Base-by-base conservation (phyloP, 2,329 filamentous ascomycete genomes). In the Aspergillus ruber region DNA sequence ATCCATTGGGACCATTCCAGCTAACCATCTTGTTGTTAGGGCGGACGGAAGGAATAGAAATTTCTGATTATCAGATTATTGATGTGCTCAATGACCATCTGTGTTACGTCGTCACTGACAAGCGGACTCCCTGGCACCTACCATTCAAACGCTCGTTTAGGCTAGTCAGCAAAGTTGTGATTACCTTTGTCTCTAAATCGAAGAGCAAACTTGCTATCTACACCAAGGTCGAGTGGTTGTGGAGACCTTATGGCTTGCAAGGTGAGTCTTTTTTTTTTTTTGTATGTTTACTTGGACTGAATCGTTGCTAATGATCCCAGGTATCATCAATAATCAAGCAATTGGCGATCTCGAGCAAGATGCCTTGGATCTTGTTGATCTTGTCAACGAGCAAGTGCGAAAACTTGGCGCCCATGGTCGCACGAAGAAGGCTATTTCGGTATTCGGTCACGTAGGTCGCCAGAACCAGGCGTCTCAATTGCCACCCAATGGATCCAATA, bases 121-220 rank as follows among this genome's bases (percentile, higher is more conserved):
- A 77, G 47, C 81, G 81, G 52, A 77, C 76, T 0, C 81, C 82
- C 0, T 95, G 89, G 88, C 89, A 95, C 72, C 76, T 97, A 33
- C 93, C 93, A 10, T 84, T 90, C 63, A 82, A 85, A 45, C 77
- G 82, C 43, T 80, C 82, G 44, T 95, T 97, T 70, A 84, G 85
- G 57, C 74, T 96, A 18, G 81, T 94, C 48, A 91, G 83, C 56
- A 96, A 95, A 69, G 83, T 95, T 53, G 89, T 96, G 54, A 93
- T 98, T 53, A 96, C 93, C 2, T 89, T 97, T 62, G 79, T 91
- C 50, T 84, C 89, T 45, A 97, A 97, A 70, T 90, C 88, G 10
- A 90, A 86, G 66, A 95, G 89, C 68, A 96, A 93, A 71, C 80
- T 98, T 47, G 86, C 90, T 21, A 81, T 97, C 39, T 95, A 88